Percentiles rank a stretch among this genome's conserved stretches.
These are phyloP conservation scores for Sclerotinia nivalis DNA, from an alignment of 2,329 filamentous ascomycete species.

Conservation along the genomic window DNA sequence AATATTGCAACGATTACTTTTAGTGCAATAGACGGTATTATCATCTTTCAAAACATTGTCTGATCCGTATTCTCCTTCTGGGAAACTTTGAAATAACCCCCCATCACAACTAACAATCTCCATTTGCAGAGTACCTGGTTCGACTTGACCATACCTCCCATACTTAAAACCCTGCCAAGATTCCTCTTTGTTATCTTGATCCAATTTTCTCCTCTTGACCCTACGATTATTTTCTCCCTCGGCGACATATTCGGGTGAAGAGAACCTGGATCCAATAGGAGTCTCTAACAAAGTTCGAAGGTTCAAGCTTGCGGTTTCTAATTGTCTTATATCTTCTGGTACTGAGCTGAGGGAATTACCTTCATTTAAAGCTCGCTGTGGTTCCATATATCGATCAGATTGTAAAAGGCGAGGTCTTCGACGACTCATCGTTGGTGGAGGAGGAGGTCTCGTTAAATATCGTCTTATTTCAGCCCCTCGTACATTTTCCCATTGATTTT, in stretches of 20 bases:
- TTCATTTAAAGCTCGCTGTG: slow-evolving; percentile 31
- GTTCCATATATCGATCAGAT: slow-evolving; percentile 39
- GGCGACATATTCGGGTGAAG: slow-evolving; percentile 32
- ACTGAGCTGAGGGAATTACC: slow-evolving; percentile 24
- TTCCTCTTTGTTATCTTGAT: slow-evolving; percentile 57
- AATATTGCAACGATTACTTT: slow-evolving; percentile 84
- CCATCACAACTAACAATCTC: slow-evolving; percentile 89
- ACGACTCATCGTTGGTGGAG: slow-evolving; percentile 25
- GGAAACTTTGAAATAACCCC: slow-evolving; percentile 61
- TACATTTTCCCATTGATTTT: slow-evolving; percentile 13
- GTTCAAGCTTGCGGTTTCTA: slow-evolving; percentile 36
- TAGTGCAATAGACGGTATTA: slow-evolving; percentile 84
- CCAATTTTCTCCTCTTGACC: slow-evolving; percentile 69
- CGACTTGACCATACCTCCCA: slow-evolving; percentile 83
- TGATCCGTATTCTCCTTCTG: slow-evolving; percentile 56
- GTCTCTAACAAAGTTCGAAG: slow-evolving; percentile 34
- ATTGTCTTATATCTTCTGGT: slow-evolving; percentile 33
- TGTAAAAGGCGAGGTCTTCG: slow-evolving; percentile 31
- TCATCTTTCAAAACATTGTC: slow-evolving; percentile 86
- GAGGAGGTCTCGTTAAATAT: slow-evolving; percentile 20
- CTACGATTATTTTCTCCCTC: slow-evolving; percentile 52
- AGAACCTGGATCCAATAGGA: slow-evolving; percentile 30
- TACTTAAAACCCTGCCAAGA: slow-evolving; percentile 67
- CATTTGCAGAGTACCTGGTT: slow-evolving; percentile 78
- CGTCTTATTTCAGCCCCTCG: slow-evolving; percentile 26